Evolutionary conservation across 2,329 filamentous ascomycete species (phyloP).

Genomic region (Fusarium redolens): DNA sequence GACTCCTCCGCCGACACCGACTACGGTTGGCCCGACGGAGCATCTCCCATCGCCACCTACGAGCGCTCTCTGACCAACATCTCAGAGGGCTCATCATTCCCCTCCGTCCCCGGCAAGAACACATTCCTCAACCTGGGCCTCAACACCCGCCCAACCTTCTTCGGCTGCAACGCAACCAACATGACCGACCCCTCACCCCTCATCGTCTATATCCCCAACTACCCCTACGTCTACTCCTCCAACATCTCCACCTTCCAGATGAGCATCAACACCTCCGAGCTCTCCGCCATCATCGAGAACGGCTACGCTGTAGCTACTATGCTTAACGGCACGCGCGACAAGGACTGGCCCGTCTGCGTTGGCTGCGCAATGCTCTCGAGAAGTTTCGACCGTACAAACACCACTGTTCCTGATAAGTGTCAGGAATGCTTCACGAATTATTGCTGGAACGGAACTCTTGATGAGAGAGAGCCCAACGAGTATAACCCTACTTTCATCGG

Average conservation of each 20-base stretch:
- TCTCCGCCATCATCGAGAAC: conserved; percentile 86
- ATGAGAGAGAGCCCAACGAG: conserved; percentile 48
- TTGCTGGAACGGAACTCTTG: conserved; percentile 89
- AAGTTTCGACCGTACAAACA: conserved; percentile 77
- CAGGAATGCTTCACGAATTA: conserved; percentile 80
- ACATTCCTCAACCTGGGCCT: conserved; percentile 69
- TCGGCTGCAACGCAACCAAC: conserved; percentile 69
- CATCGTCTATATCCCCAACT: conserved; percentile 84
- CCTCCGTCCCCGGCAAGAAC: conserved; percentile 64
- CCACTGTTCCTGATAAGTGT: conserved; percentile 77
- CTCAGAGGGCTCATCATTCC: conserved; percentile 67
- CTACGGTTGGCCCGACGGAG: conserved; percentile 70
- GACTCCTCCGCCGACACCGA: conserved; percentile 73
- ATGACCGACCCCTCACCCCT: conserved; percentile 71
- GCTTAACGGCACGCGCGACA: conserved; percentile 81
- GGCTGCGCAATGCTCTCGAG: conserved; percentile 87
- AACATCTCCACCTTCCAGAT: conserved; percentile 85
- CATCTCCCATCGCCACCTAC: conserved; percentile 68
- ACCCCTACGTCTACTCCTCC: conserved; percentile 79
- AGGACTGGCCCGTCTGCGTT: conserved; percentile 83
- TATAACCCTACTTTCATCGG: conserved; percentile 47
- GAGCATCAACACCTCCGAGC: conserved; percentile 71
- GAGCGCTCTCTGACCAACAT: conserved; percentile 61
- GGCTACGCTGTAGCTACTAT: conserved; percentile 86
- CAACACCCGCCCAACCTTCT: conserved; percentile 71